Base-by-base conservation (phyloP, 345 rosid genomes). In the Cardiospermum halicacabum region DNA sequence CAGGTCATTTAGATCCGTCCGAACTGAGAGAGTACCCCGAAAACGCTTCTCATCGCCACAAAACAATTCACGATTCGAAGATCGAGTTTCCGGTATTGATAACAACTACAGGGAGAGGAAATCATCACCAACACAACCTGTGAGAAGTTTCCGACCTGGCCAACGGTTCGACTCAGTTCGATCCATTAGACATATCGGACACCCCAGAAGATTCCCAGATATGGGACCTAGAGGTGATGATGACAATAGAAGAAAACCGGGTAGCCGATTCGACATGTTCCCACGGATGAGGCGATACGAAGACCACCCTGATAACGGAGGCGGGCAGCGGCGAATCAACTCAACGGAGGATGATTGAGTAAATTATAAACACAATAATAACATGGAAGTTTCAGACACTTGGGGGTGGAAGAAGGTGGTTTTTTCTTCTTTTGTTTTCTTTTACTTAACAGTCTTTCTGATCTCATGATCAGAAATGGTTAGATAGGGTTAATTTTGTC, bases 1-100 rank as follows among this genome's bases (percentile, higher is more conserved):
- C 49, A 76, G 81, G 72, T 78, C 81, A 47, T 82, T 77, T 27
- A 75, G 79, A 74, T 62, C 61, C 11, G 66, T 64, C 11, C 67
- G 78, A 58, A 65, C 62, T 48, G 80, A 70, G 26, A 75, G 86
- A 55, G 75, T 64, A 12, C 65, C 75, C 13, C 67, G 80, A 67
- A 66, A 51, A 32, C 76, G 70, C 53, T 62, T 74, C 45, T 56
- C 86, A 1, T n/a, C n/a, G n/a, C 72, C 82, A 0, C 78, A 62
- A 51, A 79, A 49, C 25, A 59, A 62, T 43, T 45, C 66, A 3
- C 67, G 74, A 60, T 70, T 77, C 60, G 85, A 79, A 45, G 80
- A 81, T 18, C 74, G 70, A 36, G 58, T 70, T 54, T n/a, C 72
- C 69, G 75, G 37, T 57, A 34, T 59, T 49, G 80, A 65, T 78